Evolutionary conservation across 768 basidiomycete species (phyloP), one percentile per base, ranked within the genome.

Genomic region (Collybia nuda): DNA sequence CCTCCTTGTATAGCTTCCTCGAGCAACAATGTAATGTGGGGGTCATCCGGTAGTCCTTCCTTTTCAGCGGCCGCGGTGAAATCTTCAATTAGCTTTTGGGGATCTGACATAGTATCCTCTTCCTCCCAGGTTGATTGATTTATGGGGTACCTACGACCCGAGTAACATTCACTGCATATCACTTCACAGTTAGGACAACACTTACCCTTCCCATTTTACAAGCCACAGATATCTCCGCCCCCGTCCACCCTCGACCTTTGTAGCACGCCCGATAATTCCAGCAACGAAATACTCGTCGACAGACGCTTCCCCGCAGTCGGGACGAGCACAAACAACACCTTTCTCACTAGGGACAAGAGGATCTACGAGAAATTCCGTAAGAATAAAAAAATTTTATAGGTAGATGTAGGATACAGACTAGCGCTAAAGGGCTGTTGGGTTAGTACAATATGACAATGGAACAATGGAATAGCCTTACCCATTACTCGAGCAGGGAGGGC

Each of bases 121-220:
- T 52, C 53, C 54, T 75, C 68, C 72, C 71, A 73, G 6, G 72
- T 75, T 15, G 67, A 64, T 6, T 71, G 60, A 19, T 48, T 26
- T 12, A 68, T 57, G 0, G 60, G 50, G 50, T 74, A 75, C 32
- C 74, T 75, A 49, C 0, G 28, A 15, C 15, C 12, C 24, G 24
- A 23, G 36, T 32, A 36, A 14, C 23, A 44, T 44, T n/a, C n/a
- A 19, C 19, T 21, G 28, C 4, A 52, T 39, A 45, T n/a, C 29
- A 42, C 19, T 22, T 29, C 6, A 21, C 48, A 22, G 40, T 5
- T 3, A 3, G 19, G 18, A 38, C 14, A 26, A 21, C 4, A 58
- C 67, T 58, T 40, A 74, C 74, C 66, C 67, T 11, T 68, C 66
- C 74, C 74, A 75, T 59, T 69, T 72, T 17, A 75, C 65, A 15